Evolutionary conservation across 306 rosid genomes (phyloP), one percentile per base, ranked within the genome.

Genomic region (Sindora glabra): DNA sequence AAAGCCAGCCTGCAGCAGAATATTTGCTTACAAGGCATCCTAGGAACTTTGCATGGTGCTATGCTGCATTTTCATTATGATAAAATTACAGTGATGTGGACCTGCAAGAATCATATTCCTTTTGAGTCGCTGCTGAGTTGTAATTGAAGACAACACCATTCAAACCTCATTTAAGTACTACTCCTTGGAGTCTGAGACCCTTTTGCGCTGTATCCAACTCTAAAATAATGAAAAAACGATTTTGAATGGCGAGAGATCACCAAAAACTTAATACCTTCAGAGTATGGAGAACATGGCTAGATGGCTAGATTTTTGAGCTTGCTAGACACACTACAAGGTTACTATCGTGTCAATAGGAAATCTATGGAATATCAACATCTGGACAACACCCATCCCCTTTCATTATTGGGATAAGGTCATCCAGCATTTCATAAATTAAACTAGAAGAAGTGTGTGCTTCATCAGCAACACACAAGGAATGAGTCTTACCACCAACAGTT

Each of bases 401-500:
- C 89, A 90, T 83, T 29, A 72, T 67, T 60, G 78, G 39, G 26
- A 74, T 40, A 13, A 87, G 84, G 68, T 67, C 76, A 41, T 71
- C 79, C 38, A 90, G 73, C 80, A 81, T 75, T 69, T 26, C 77
- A 56, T 81, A 77, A 70, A 90, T 77, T 26, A 62, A 79, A 76
- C 70, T 55, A 56, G 85, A 87, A n/a, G 54, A 75, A 25, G 96
- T 80, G 75, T 85, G 96, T 27, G 62, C 66, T 67, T 81, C 77
- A 77, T 90, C 96, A 15, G 95, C 83, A 29, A 83, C 96, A 57
- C 42, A 64, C 70, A 90, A 90, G 64, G 81, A 85, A 69, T 75
- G 82, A 15, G 83, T 90, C 39, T 64, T 53, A 1, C 83, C 59
- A 4, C 77, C 58, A 22, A 85, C 36, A 59, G 69, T 76, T 66